Base-by-base conservation (phyloP, 306 rosid species). In the Astragalus membranaceus region DNA sequence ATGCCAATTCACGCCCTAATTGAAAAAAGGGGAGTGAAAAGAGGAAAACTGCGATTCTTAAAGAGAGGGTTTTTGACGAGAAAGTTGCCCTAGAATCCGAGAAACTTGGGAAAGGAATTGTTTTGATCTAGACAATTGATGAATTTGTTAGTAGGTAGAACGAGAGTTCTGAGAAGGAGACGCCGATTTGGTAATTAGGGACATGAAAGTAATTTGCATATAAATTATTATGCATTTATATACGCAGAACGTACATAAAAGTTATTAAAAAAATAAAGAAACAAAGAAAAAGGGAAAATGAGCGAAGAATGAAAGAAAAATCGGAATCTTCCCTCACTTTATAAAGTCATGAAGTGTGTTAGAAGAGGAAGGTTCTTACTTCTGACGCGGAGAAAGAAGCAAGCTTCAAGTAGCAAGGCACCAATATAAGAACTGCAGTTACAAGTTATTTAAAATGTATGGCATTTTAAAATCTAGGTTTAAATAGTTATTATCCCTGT, bases 1-100 rank as follows among this genome's bases (percentile, higher is more conserved):
- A 64, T 4, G 7, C 64, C 64, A 65, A 78, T 76, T 75, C 58
- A 65, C 82, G 49, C 79, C 80, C 79, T 75, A 80, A 51, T 47
- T 65, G 10, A 10, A 6, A 10, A 23, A 26, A 36, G 1, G 3
- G 36, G 1, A 60, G 17, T 20, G 4, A 10, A 35, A 55, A 12
- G 8, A 10, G 12, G 26, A 12, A 43, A 52, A 75, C 13, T 68
- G 52, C 46, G 13, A 72, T 76, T 77, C 12, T 48, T 52, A 43
- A 72, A 49, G 75, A 39, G 47, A 17, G 7, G 15, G 67, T 46
- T 47, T 32, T n/a, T 43, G 15, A 64, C 3, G 57, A 49, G 14
- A 11, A 67, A 30, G 14, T 71, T 41, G 44, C 65, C 86, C 84
- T 75, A 79, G 66, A 72, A 65, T 61, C 60, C 51, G 67, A 44